These are phyloP conservation scores for Colletotrichum navitas DNA, from an alignment of 2,329 filamentous ascomycete species.

Conservation along the genomic window DNA sequence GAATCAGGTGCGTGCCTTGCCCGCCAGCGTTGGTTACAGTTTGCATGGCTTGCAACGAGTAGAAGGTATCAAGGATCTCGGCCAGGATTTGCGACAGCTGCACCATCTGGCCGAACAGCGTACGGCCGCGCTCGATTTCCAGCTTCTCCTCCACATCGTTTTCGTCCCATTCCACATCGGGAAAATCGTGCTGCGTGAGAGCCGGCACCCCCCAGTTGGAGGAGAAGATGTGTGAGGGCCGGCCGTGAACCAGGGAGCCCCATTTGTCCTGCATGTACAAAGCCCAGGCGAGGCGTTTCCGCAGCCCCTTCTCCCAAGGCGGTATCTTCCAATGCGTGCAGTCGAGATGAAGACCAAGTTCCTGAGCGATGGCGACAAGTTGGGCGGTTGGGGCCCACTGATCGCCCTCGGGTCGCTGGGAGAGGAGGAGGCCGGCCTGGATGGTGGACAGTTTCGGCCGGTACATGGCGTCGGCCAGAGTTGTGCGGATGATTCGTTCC, in stretches of 20 bases:
- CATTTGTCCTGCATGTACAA: constrained; percentile 95
- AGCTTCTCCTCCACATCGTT: constrained; percentile 71
- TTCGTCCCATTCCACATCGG: constrained; percentile 77
- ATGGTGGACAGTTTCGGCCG: constrained; percentile 85
- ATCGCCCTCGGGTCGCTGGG: constrained; percentile 81
- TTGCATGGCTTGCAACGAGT: constrained; percentile 81
- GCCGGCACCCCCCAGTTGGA: constrained; percentile 82
- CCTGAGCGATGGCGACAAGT: constrained; percentile 86
- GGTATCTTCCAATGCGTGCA: constrained; percentile 90
- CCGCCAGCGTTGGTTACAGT: constrained; percentile 74
- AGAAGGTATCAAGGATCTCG: constrained; percentile 86
- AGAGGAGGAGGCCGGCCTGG: constrained; percentile 80
- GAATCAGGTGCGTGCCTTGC: constrained; percentile 78
- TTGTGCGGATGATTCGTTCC: constrained; percentile 79
- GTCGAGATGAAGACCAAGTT: constrained; percentile 89
- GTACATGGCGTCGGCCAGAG: constrained; percentile 82
- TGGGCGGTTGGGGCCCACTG: constrained; percentile 90
- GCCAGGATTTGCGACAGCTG: constrained; percentile 80
- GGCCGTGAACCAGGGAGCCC: constrained; percentile 86
- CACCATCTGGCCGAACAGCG: constrained; percentile 82
- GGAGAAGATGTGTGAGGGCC: constrained; percentile 80
- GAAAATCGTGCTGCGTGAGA: constrained; percentile 77
- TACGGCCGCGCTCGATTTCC: constrained; percentile 75
- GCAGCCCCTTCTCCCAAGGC: constrained; percentile 85
- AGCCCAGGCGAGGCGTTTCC: constrained; percentile 90